These are phyloP conservation scores for Clarireedia monteithiana DNA, from an alignment of 2,329 filamentous ascomycete genomes.

Conservation along the genomic window DNA sequence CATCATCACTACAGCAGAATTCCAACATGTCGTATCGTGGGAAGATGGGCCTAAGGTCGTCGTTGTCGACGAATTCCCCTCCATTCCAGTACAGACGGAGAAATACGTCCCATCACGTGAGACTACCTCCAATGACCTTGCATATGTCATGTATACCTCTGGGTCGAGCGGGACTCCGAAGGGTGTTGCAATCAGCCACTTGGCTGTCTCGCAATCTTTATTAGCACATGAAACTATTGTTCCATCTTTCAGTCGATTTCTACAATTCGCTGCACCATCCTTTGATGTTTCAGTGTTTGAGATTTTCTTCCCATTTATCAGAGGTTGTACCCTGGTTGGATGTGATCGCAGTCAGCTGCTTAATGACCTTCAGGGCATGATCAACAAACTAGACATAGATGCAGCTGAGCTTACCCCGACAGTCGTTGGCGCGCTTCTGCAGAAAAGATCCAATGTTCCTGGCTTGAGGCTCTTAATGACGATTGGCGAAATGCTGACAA, in stretches of 20 bases:
- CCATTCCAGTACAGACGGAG: conserved; percentile 1
- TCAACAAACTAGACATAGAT: conserved; percentile 62
- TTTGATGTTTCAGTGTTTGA: conserved; percentile 96
- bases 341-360: conserved; percentile 64
- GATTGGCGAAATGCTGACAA: conserved; percentile 88
- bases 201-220: conserved; percentile 71
- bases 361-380: conserved; percentile 61
- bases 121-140: conserved; percentile 36
- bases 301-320: conserved; percentile 79
- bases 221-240: conserved; percentile 75
- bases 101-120: conserved; percentile 9
- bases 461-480: conserved; percentile 66
- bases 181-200: conserved; percentile 75
- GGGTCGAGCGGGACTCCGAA: conserved; percentile 86
- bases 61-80: conserved; percentile 33
- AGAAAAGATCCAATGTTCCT: conserved; percentile 59
- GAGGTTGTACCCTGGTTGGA: conserved; percentile 65
- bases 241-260: conserved; percentile 67
- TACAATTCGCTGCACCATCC: conserved; percentile 87
- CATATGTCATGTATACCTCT: conserved; percentile 92
- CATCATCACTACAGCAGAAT: conserved; percentile 53
- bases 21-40: conserved; percentile 35
- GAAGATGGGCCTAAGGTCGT: conserved; percentile 31
- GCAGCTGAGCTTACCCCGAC: conserved; percentile 86
- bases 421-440: conserved; percentile 70